Percentiles rank a stretch among this genome's conserved stretches.
phyloP scores from a whole-genome alignment of 2,329 filamentous ascomycete species.

The Hymenoscyphus repandus region DNA sequence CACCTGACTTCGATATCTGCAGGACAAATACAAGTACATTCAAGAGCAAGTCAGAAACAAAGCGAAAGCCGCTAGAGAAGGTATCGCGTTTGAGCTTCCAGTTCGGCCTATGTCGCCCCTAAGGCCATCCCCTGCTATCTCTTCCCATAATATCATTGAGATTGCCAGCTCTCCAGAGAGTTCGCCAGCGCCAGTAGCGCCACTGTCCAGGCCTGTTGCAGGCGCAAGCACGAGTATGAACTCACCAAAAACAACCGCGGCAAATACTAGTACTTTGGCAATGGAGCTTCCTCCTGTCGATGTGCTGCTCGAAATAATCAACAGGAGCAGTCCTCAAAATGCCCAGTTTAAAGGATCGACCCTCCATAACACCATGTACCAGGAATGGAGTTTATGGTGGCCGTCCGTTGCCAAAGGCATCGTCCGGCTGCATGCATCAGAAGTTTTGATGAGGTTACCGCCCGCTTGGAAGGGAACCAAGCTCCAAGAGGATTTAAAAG shows the following conservation, averaged over 20 bases:
- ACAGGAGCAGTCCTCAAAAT: neutral
- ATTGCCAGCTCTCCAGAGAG: neutral
- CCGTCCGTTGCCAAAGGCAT: neutral
- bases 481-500: neutral
- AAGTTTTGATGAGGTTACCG: neutral
- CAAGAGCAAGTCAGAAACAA: neutral
- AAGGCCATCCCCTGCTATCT: neutral
- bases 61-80: too few relatives aligned
- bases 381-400: constrained; percentile 2
- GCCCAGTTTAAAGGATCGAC: neutral
- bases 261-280: neutral
- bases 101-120: neutral
- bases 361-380: neutral
- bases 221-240: neutral
- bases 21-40: neutral
- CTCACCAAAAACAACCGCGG: neutral
- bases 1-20: neutral
- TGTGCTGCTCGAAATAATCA: constrained; percentile 1
- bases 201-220: neutral
- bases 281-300: neutral
- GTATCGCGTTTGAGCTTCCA: neutral
- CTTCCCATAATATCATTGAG: neutral
- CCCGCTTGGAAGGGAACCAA: neutral
- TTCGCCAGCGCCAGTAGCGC: neutral
- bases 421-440: neutral